A percentile compares a stretch with the other conserved stretches of the same genome.
These are phyloP conservation scores for Aciculoconidium aculeatum DNA, from an alignment of 805 yeast genomes.

Conservation along the genomic window DNA sequence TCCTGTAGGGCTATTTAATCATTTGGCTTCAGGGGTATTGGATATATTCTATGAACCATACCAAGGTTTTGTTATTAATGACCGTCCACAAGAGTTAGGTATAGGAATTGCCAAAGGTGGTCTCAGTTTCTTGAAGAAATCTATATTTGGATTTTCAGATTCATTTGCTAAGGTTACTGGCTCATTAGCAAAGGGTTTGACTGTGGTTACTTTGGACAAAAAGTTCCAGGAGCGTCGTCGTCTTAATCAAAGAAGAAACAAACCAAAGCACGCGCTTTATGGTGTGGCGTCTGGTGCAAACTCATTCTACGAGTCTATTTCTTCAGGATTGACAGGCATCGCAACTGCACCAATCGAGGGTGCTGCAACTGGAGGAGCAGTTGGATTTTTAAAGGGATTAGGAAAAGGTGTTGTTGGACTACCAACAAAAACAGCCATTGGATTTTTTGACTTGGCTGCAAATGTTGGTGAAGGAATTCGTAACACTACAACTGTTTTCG, in stretches of 20 bases:
- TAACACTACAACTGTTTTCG: conserved; percentile 87
- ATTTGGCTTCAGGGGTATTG: conserved; percentile 88
- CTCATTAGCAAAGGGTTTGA: conserved; percentile 87
- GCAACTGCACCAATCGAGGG: conserved; percentile 91
- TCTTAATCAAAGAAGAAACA: conserved; percentile 66
- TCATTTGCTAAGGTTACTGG: conserved; percentile 91
- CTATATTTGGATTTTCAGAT: conserved; percentile 92
- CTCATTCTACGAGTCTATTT: conserved; percentile 77
- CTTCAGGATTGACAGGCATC: conserved; percentile 85
- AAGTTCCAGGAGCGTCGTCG: conserved; percentile 80
- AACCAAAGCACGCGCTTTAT: conserved; percentile 77
- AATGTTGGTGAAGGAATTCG: conserved; percentile 92
- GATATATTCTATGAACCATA: conserved; percentile 97
- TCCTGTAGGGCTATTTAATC: conserved; percentile 94
- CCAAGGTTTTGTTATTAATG: conserved; percentile 90
- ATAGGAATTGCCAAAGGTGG: conserved; percentile 96
- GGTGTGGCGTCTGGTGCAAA: conserved; percentile 84
- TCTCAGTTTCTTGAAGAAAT: conserved; percentile 84
- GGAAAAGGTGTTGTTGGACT: conserved; percentile 94
- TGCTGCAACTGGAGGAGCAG: conserved; percentile 80
- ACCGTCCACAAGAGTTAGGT: conserved; percentile 93
- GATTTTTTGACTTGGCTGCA: conserved; percentile 85
- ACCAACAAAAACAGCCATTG: conserved; percentile 96
- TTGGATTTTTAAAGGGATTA: conserved; percentile 88
- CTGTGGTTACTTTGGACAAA: conserved; percentile 84